Percentiles rank a stretch among this genome's conserved stretches.
Evolutionary conservation across 257 asterid genomes (phyloP).

Genomic region (Solanum pennellii): DNA sequence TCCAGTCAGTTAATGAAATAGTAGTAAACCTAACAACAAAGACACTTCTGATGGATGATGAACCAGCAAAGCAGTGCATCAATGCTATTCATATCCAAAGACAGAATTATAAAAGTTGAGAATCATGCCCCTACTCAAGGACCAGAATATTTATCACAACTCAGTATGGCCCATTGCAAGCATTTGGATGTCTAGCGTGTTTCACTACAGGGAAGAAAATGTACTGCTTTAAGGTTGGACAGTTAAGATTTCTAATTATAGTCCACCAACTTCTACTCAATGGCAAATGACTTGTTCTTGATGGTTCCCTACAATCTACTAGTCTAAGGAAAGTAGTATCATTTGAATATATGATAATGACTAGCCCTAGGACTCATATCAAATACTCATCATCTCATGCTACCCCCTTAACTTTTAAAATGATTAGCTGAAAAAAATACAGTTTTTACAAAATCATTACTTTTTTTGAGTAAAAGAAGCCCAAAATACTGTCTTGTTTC

Average conservation of each 20-base stretch:
- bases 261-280: background rate
- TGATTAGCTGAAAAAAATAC: background rate
- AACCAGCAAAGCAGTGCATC: background rate
- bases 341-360: background rate
- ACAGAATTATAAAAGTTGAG: background rate
- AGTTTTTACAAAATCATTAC: background rate
- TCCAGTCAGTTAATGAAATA: background rate
- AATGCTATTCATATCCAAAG: background rate
- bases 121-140: background rate
- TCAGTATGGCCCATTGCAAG: background rate
- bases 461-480: background rate
- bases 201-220: background rate
- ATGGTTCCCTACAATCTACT: background rate
- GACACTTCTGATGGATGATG: background rate
- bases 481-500: background rate
- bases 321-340: background rate
- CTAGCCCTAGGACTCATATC: background rate
- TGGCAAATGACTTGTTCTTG: background rate
- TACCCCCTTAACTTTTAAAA: background rate
- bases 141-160: background rate
- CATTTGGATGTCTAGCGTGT: background rate
- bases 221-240: background rate
- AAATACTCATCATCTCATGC: background rate
- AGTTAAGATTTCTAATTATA: background rate
- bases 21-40: background rate